phyloP scores from a whole-genome alignment of 1,284 basidiomycete species.

The Schizophyllum commune region DNA sequence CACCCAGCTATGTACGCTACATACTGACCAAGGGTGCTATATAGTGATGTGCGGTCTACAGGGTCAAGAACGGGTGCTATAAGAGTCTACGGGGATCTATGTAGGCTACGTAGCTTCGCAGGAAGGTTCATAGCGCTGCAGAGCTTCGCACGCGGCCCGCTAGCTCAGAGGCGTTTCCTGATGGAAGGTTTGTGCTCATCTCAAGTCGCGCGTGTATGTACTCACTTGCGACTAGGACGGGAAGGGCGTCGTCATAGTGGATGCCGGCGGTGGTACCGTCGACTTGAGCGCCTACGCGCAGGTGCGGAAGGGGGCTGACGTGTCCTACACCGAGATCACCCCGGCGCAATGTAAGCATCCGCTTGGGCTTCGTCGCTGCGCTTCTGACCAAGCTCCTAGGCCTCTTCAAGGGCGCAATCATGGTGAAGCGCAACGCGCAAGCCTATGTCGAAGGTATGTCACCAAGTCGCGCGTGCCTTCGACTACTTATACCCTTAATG shows the following conservation, averaged over 20 bases:
- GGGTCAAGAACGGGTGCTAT: no score
- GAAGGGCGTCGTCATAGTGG: constrained; percentile 44
- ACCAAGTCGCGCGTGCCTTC: neutral
- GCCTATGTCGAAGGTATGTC: constrained; percentile 26
- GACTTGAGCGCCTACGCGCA: constrained; percentile 45
- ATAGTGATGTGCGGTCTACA: no score
- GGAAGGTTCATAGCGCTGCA: no score
- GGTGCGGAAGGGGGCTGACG: constrained; percentile 13
- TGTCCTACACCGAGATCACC: constrained; percentile 1
- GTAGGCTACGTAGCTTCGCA: no score
- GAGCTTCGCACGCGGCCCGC: no score
- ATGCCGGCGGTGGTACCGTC: constrained; percentile 51
- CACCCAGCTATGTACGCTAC: no score
- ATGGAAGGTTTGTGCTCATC: neutral
- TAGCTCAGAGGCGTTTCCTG: no score
- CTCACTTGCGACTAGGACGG: constrained; percentile 19
- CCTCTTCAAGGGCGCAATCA: constrained; percentile 25
- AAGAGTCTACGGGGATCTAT: no score
- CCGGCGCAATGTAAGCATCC: constrained; percentile 4
- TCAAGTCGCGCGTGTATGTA: neutral
- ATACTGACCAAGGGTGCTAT: no score
- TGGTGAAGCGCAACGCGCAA: constrained; percentile 36
- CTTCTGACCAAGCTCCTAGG: constrained; percentile 14
- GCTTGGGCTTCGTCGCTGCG: no score
- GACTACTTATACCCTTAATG: neutral